Evolutionary conservation across 2,329 filamentous ascomycete genomes (phyloP).

Genomic region (Ophiognomonia clavigignenti-juglandacearum): DNA sequence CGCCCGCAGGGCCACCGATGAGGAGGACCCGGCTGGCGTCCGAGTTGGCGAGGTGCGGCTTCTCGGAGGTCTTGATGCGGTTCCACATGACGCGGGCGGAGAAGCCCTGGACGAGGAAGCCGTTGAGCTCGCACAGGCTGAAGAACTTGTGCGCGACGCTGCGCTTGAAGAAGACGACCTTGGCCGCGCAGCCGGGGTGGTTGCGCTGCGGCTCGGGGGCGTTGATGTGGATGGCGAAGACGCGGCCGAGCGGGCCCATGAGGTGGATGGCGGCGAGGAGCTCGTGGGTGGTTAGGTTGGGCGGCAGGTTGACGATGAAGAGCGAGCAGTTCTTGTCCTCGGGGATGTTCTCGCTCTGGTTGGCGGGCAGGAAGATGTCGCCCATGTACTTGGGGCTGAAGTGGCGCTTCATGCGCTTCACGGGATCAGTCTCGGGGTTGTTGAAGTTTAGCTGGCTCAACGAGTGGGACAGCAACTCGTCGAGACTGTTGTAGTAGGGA

Average conservation of each 20-base stretch:
- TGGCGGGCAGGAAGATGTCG: constrained; percentile 29
- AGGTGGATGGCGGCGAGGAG: constrained; percentile 40
- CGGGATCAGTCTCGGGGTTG: neutral
- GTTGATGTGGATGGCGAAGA: constrained; percentile 50
- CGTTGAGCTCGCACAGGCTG: constrained; percentile 18
- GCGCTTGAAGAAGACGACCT: constrained; percentile 44
- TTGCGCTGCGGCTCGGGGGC: constrained; percentile 32
- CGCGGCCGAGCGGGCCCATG: constrained; percentile 43
- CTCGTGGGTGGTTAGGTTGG: constrained; percentile 33
- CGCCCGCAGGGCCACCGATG: constrained; percentile 37
- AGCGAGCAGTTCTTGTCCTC: constrained; percentile 43
- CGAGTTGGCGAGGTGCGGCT: constrained; percentile 21
- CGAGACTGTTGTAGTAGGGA: neutral
- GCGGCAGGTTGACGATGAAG: constrained; percentile 48
- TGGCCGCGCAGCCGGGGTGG: constrained; percentile 36
- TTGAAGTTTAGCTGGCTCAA: neutral
- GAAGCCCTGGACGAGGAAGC: constrained; percentile 32
- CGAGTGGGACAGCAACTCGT: neutral
- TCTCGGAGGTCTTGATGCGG: constrained; percentile 38
- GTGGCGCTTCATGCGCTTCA: constrained; percentile 10
- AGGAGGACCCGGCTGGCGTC: constrained; percentile 41
- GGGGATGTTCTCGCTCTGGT: constrained; percentile 35
- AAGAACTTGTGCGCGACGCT: constrained; percentile 31
- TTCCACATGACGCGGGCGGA: constrained; percentile 39
- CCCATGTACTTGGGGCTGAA: constrained; percentile 35